A percentile compares a stretch with the other conserved stretches of the same genome.
Evolutionary conservation across 768 basidiomycete genomes (phyloP).

Genomic region (Mycena belliarum): DNA sequence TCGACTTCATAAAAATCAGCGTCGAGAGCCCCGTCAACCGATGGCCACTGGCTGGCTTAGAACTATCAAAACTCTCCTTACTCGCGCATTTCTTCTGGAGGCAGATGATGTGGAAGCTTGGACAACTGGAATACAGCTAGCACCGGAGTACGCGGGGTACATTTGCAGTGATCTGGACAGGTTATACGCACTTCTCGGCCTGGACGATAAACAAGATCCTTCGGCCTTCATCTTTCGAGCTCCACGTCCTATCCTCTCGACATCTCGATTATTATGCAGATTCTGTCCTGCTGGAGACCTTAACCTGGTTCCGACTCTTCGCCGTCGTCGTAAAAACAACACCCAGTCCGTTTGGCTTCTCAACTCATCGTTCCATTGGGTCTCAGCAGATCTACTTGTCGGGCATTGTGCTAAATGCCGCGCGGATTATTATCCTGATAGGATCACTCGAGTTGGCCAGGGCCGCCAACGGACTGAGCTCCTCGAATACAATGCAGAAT

Average conservation of each 20-base stretch:
- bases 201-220: background rate
- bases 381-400: constrained; percentile 3
- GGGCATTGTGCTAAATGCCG: constrained; percentile 18
- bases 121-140: background rate
- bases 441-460: constrained; percentile 8
- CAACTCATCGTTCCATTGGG: constrained; percentile 4
- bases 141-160: background rate
- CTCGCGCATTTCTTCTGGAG: background rate
- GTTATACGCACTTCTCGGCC: background rate
- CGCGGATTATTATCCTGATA: constrained; percentile 26
- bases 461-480: background rate
- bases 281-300: background rate
- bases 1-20: constrained; percentile 3
- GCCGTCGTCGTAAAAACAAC: background rate
- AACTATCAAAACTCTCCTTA: background rate
- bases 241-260: constrained; percentile 1
- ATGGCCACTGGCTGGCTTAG: constrained; percentile 3
- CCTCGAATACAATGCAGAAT: constrained; percentile 22
- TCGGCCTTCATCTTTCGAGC: background rate
- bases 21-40: background rate
- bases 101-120: background rate
- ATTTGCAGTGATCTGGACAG: constrained; percentile 2
- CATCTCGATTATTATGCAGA: background rate
- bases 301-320: constrained; percentile 1
- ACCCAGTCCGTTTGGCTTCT: constrained; percentile 5